Base-by-base conservation (phyloP, 371 early-diverging fungal species). In the Mortierella sp. region DNA sequence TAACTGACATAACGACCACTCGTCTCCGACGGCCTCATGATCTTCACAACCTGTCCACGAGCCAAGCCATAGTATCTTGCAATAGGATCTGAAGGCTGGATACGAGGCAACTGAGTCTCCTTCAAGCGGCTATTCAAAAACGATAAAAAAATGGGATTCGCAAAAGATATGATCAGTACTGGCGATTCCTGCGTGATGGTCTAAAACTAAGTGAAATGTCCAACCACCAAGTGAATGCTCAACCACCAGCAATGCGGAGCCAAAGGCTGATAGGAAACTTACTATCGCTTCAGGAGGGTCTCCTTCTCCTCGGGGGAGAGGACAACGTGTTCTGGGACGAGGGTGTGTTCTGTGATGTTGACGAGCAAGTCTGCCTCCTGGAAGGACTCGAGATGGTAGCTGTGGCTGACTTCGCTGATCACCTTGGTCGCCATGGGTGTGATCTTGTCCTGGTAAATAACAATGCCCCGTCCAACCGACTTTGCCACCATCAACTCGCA, bases 1-100 rank as follows among this genome's bases (percentile, higher is more conserved):
- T 97, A 98, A 81, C 96, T 96, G 77, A 98, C 92, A 81, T 96
- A 96, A 78, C 97, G 94, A 77, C 99, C 99, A 64, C 99, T 99
- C 47, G 99, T 99, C 88, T 99, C 99, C 86, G 95, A 94, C 29
- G 96, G 93, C 74, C 99, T 89, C 71, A 96, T 94, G 76, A 99
- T 99, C 88, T 97, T 96, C 66, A 99, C 97, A 29, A 92, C 93
- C 87, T 99, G 96, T 48, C 99, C 99, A 69, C 97, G 92, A 84
- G 91, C 93, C 87, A 98, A 91, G 44, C 99, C 99, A 79, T 97
- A 99, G 91, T 98, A 99, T 86, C 98, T 91, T 73, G 99, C 98
- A 39, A 99, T 94, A 2, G 99, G 98, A 80, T 99, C 99, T 24
- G 89, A 91, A 29, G 88, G 90, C 73, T 94, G 94, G 71, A 99